Percentiles rank a stretch among this genome's conserved stretches.
phyloP scores from a whole-genome alignment of 192 early-diverging fungal species.

The Linnemannia zychae region DNA sequence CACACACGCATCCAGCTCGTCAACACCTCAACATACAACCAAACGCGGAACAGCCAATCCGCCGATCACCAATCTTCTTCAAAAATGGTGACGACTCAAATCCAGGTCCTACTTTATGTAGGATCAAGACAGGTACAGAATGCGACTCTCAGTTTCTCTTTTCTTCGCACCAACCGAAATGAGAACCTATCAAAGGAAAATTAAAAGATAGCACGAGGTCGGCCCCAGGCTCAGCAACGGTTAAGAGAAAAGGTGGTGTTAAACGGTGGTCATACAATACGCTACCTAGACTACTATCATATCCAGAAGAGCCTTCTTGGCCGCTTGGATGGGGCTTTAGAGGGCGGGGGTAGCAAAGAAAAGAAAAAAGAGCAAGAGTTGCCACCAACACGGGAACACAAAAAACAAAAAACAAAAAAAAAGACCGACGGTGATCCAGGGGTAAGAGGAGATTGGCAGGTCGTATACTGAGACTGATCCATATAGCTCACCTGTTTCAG shows the following conservation, averaged over 20 bases:
- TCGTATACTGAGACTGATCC: not conserved
- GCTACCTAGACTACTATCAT: not conserved
- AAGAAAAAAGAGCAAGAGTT: too few relatives aligned
- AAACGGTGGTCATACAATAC: not conserved
- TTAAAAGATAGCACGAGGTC: not conserved
- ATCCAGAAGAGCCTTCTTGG: not conserved
- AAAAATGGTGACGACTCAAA: constrained; percentile 10
- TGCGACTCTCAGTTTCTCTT: not conserved
- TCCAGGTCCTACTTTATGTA: constrained; percentile 9
- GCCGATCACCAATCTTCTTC: not conserved
- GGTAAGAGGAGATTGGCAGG: not conserved
- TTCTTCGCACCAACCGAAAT: not conserved
- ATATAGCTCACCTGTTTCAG: too few relatives aligned
- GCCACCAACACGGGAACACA: too few relatives aligned
- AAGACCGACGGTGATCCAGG: not conserved
- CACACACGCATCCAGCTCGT: not conserved
- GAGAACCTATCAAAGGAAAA: not conserved
- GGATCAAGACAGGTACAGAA: not conserved
- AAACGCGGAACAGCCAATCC: not conserved
- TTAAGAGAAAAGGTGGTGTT: not conserved
- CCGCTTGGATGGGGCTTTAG: not conserved
- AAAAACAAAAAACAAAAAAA: not conserved
- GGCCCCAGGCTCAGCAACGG: not conserved
- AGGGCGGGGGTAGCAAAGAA: too few relatives aligned
- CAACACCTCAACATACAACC: not conserved